Conservation (phyloP, 1,284 basidiomycete species). For the Rhizoctonia solani region DNA sequence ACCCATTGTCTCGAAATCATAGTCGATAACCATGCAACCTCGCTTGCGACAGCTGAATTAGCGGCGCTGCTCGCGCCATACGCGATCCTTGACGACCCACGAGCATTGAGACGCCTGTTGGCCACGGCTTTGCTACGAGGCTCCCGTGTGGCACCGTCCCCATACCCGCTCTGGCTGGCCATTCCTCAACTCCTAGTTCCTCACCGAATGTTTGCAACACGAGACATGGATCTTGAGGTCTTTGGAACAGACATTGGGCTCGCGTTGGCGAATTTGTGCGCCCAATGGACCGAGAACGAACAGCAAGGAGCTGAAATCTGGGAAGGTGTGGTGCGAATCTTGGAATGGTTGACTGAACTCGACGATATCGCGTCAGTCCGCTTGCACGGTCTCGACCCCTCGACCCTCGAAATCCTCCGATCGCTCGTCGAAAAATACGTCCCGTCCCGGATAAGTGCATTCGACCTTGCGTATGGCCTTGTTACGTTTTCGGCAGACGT, state of each 20-base stretch:
- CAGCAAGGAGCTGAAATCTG: slow-evolving; percentile 1
- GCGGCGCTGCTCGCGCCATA: slow-evolving; percentile 34
- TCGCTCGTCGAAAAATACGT: neutral
- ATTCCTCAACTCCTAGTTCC: slow-evolving; percentile 7
- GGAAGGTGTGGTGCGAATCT: neutral
- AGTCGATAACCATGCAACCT: slow-evolving; percentile 34
- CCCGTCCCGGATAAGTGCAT: neutral
- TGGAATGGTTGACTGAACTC: slow-evolving; percentile 12
- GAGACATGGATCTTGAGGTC: slow-evolving; percentile 19
- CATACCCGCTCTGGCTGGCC: slow-evolving; percentile 1
- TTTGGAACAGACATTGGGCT: slow-evolving; percentile 24
- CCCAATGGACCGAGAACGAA: neutral
- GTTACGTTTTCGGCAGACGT: slow-evolving; percentile 1
- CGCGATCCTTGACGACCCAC: slow-evolving; percentile 1
- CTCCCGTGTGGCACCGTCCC: slow-evolving; percentile 1
- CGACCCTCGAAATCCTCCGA: neutral
- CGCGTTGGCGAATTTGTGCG: slow-evolving; percentile 17
- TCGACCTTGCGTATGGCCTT: neutral
- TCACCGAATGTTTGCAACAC: slow-evolving; percentile 19
- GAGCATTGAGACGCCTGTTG: slow-evolving; percentile 2
- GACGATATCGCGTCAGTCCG: slow-evolving; percentile 2
- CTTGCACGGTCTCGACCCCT: neutral
- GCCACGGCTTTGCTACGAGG: slow-evolving; percentile 1
- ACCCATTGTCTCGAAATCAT: slow-evolving; percentile 32
- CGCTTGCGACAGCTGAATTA: slow-evolving; percentile 24